These are phyloP conservation scores for Immersiporthe knoxdaviesiana DNA, from an alignment of 2,329 filamentous ascomycete genomes.

Conservation along the genomic window DNA sequence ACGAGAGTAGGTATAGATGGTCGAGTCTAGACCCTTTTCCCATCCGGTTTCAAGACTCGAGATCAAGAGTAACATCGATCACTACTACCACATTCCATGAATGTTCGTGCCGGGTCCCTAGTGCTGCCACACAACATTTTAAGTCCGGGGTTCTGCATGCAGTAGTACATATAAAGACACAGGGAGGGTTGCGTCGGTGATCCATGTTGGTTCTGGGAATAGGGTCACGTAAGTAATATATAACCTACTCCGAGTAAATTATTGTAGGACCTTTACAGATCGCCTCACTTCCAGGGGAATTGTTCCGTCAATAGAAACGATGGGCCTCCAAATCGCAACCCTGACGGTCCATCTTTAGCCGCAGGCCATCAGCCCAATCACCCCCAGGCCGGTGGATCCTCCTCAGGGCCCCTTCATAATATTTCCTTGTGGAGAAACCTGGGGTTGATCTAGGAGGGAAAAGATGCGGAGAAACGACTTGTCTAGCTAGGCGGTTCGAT, in stretches of 20 bases:
- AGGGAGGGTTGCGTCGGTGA: too few relatives aligned
- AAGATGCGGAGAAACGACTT: constrained; percentile 6
- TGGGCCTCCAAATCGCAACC: neutral
- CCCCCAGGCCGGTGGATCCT: constrained; percentile 1
- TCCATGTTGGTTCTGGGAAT: neutral
- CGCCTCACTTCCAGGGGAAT: constrained; percentile 14
- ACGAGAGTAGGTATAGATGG: neutral
- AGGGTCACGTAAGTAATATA: too few relatives aligned
- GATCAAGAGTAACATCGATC: neutral
- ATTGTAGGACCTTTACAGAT: neutral
- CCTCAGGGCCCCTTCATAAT: neutral
- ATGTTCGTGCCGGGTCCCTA: neutral
- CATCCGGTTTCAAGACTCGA: neutral
- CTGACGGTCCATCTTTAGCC: neutral
- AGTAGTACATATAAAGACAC: too few relatives aligned
- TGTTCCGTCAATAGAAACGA: constrained; percentile 28
- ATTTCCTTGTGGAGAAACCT: constrained; percentile 11
- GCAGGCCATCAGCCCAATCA: constrained; percentile 12
- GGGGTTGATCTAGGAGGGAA: constrained; percentile 1
- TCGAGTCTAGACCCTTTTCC: neutral
- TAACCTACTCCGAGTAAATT: neutral
- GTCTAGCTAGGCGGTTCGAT: too few relatives aligned
- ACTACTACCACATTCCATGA: neutral
- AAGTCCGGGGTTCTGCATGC: too few relatives aligned
- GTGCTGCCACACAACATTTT: neutral